Evolutionary conservation across 202 grass and related monocot species (phyloP), one percentile per base, ranked within the genome.

Genomic region (Elaeis oleifera): DNA sequence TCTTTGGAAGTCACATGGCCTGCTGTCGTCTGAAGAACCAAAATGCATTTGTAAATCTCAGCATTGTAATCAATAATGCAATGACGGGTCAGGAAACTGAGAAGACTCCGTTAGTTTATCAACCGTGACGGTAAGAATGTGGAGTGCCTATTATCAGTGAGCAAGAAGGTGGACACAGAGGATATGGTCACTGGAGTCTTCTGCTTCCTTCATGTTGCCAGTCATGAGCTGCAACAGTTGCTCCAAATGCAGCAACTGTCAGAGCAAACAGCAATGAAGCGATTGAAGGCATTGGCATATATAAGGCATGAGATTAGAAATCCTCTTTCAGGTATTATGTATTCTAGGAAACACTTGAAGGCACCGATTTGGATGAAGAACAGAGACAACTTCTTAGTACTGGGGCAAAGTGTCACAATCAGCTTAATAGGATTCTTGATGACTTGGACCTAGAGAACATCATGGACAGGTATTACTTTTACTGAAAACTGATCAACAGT

Each of bases 171-270:
- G 50, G 83, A 86, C 50, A 74, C 23, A 52, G 79, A 77, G 32
- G 84, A 79, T 22, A 29, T 80, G 16, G 62, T 91, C 44, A 86
- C 79, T 22, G 92, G 92, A 63, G 77, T 91, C 16, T 97, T 97
- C 65, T 91, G 92, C 74, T 97, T 97, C 76, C 73, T 97, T 51
- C 92, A 97, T 51, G 70, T 89, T 76, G 78, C 81, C 61, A 97
- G 88, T 81, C 81, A 84, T 64, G 82, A 97, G 65, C 74, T 97
- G 64, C 88, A 97, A 65, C 87, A 89, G 31, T 62, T 76, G 36
- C 69, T 96, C 29, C 79, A 96, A 23, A 77, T 97, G 65, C 82
- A 97, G 76, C 82, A 97, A 72, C 60, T 86, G 26, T 83, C 77
- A 0, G 81, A 97, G 6, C 82, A 89, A 51, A 68, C 68, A 3